These are phyloP conservation scores for Fusarium sp. DNA, from an alignment of 2,329 filamentous ascomycete species.

Conservation along the genomic window DNA sequence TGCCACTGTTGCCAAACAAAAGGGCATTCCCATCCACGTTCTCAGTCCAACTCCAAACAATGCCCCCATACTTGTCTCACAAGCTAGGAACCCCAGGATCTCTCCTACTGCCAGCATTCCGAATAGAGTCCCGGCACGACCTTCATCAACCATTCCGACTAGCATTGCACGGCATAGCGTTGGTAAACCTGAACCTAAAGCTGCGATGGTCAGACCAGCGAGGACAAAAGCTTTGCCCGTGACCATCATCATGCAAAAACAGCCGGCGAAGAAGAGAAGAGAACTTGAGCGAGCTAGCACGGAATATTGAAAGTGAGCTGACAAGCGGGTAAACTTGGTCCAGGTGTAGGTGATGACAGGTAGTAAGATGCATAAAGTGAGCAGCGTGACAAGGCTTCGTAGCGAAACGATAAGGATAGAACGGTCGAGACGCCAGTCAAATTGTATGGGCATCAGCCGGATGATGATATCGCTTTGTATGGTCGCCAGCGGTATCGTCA, in stretches of 20 bases:
- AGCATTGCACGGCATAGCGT: conserved; percentile 45
- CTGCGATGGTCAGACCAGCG: conserved; percentile 37
- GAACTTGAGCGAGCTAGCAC: conserved; percentile 39
- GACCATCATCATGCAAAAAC: conserved; percentile 42
- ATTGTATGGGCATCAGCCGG: conserved; percentile 46
- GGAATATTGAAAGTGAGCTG: conserved; percentile 23
- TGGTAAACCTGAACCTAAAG: conserved; percentile 44
- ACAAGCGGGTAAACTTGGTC: conserved; percentile 2
- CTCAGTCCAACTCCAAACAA: conserved; percentile 44
- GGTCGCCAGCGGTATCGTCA: conserved; percentile 39
- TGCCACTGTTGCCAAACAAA: conserved; percentile 34
- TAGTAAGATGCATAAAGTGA: conserved; percentile 41
- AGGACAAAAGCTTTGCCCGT: conserved; percentile 36
- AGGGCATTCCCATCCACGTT: conserved; percentile 43
- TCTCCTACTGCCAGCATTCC: conserved; percentile 45
- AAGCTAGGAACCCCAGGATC: conserved; percentile 39
- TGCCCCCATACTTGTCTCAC: conserved; percentile 37
- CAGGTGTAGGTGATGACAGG: conserved; percentile 31
- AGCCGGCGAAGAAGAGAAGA: conserved; percentile 40
- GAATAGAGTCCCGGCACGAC: conserved; percentile 41
- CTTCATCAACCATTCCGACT: conserved; percentile 23
- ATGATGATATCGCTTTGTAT: conserved; percentile 41
- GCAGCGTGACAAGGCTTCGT: conserved; percentile 38
- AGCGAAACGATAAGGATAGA: conserved; percentile 44
- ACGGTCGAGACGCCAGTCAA: conserved; percentile 38